These are phyloP conservation scores for Hypholoma sublateritium DNA, from an alignment of 768 basidiomycete species.

Conservation along the genomic window DNA sequence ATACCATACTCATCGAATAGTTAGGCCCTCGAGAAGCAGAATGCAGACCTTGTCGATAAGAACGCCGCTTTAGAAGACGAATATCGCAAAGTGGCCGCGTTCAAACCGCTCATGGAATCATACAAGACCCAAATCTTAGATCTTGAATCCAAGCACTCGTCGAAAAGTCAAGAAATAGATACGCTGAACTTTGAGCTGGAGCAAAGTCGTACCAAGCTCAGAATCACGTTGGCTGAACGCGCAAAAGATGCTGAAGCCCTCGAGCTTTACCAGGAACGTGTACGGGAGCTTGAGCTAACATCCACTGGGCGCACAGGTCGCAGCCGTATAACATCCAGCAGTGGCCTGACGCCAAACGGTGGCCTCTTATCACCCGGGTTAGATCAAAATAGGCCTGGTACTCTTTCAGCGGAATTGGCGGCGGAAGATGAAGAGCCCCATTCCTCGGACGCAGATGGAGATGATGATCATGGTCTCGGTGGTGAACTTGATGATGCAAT, in stretches of 20 bases:
- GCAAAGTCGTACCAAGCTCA: constrained; percentile 67
- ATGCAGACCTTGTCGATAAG: constrained; percentile 87
- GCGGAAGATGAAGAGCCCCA: constrained; percentile 22
- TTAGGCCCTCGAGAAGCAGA: constrained; percentile 89
- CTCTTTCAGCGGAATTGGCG: constrained; percentile 23
- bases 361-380: constrained; percentile 19
- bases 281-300: constrained; percentile 80
- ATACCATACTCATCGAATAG: neutral
- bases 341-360: neutral
- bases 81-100: constrained; percentile 80
- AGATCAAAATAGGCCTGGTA: constrained; percentile 14
- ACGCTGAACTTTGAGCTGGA: constrained; percentile 75
- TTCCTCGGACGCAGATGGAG: constrained; percentile 48
- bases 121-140: constrained; percentile 87
- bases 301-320: constrained; percentile 33
- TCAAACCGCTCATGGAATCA: constrained; percentile 88
- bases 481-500: constrained; percentile 89
- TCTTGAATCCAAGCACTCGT: constrained; percentile 70
- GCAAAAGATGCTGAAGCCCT: constrained; percentile 80
- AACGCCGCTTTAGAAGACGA: constrained; percentile 93
- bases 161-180: constrained; percentile 70
- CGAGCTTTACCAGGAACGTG: constrained; percentile 87
- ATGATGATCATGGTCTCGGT: constrained; percentile 64
- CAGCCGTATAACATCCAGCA: neutral
- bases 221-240: constrained; percentile 67